These are phyloP conservation scores for Barnettozyma wickerhamii DNA, from an alignment of 805 yeast species.

Conservation along the genomic window DNA sequence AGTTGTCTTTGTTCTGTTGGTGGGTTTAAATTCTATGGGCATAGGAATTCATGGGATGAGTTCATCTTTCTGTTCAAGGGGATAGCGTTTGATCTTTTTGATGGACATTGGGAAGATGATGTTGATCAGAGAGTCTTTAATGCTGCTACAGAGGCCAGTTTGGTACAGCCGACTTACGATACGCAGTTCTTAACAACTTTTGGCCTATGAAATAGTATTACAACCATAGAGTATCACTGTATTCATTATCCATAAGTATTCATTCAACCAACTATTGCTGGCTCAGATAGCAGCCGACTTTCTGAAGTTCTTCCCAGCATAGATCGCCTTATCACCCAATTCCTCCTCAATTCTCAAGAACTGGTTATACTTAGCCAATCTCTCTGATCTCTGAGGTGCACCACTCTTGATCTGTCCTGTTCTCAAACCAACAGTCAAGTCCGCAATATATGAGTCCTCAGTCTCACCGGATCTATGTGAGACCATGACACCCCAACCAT, in stretches of 20 bases:
- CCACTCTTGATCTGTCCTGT: slow-evolving; percentile 99
- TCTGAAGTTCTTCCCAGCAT: slow-evolving; percentile 89
- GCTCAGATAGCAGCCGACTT: background rate
- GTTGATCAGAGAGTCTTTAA: slow-evolving; percentile 14
- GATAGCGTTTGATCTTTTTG: slow-evolving; percentile 4
- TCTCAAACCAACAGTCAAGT: slow-evolving; percentile 96
- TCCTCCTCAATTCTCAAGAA: slow-evolving; percentile 98
- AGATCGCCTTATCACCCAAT: slow-evolving; percentile 95
- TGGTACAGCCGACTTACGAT: background rate
- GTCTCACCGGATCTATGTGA: slow-evolving; percentile 99
- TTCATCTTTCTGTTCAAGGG: slow-evolving; percentile 14
- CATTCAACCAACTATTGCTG: background rate
- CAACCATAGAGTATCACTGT: no score
- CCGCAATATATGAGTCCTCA: slow-evolving; percentile 98
- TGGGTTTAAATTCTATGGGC: slow-evolving; percentile 18
- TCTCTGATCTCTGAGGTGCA: slow-evolving; percentile 99
- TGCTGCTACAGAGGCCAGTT: no score
- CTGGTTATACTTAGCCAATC: slow-evolving; percentile 99
- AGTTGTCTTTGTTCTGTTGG: slow-evolving; percentile 20
- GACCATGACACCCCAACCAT: slow-evolving; percentile 99
- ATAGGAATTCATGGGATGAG: slow-evolving; percentile 19
- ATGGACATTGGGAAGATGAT: slow-evolving; percentile 17
- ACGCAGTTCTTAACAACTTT: background rate
- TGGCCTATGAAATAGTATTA: background rate
- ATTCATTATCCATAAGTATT: no score